Percentiles rank a stretch among this genome's conserved stretches.
phyloP scores from a whole-genome alignment of 2,329 filamentous ascomycete genomes.

The Epichloe glyceriae region DNA sequence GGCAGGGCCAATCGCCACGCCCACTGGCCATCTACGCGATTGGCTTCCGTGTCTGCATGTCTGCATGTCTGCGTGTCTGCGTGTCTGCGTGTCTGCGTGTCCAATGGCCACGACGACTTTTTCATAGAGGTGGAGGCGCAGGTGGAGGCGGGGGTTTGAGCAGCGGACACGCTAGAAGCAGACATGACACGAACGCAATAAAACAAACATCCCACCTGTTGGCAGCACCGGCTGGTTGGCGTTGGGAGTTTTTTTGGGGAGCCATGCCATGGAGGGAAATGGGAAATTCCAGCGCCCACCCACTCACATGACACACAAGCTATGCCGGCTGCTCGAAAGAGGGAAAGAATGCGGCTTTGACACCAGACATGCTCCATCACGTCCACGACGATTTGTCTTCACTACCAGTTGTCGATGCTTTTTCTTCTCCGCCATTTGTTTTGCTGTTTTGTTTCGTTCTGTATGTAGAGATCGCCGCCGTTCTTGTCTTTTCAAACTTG shows the following conservation, averaged over 20 bases:
- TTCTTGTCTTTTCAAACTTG: no score
- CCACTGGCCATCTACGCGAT: background rate
- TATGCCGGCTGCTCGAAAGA: conserved; percentile 1
- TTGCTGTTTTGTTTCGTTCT: no score
- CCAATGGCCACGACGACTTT: background rate
- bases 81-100: no score
- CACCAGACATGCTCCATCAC: no score
- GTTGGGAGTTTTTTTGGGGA: no score
- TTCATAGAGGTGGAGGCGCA: background rate
- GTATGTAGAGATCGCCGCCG: no score
- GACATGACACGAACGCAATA: background rate
- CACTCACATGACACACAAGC: conserved; percentile 3
- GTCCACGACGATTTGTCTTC: background rate
- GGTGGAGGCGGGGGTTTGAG: background rate
- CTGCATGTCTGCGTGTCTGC: background rate
- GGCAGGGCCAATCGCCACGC: background rate
- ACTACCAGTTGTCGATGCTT: background rate
- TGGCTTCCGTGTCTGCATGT: background rate
- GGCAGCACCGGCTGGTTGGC: background rate
- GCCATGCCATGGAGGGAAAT: background rate
- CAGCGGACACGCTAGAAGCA: background rate
- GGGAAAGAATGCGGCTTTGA: no score
- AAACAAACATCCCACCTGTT: background rate
- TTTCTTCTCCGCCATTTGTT: no score
- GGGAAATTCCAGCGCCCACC: background rate